These are phyloP conservation scores for Pinus albicaulis DNA, from an alignment of 75 land plant genomes.

Conservation along the genomic window DNA sequence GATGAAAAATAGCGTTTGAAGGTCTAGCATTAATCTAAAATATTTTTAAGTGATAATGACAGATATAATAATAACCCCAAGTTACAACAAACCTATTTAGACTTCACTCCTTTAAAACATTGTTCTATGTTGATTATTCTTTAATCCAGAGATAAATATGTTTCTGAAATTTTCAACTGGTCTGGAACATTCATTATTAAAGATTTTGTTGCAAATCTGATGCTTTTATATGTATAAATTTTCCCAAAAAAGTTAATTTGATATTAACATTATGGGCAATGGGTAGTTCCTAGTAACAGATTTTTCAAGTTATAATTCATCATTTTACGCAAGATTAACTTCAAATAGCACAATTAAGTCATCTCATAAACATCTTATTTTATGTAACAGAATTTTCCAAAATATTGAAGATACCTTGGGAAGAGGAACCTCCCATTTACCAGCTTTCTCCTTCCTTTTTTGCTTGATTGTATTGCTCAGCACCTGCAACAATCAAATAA, in stretches of 20 bases:
- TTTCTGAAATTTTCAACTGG: not conserved
- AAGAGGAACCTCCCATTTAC: conserved; percentile 98
- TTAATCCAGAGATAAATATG: not conserved
- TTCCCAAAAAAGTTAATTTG: not conserved
- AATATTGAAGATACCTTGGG: conserved; percentile 69
- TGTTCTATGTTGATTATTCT: too few relatives aligned
- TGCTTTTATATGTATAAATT: not conserved
- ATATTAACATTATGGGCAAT: not conserved
- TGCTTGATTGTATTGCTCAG: conserved; percentile 97
- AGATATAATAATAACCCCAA: too few relatives aligned
- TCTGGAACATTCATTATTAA: not conserved
- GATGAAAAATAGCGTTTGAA: too few relatives aligned
- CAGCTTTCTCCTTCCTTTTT: conserved; percentile 98
- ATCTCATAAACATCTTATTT: not conserved
- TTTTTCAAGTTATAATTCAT: not conserved
- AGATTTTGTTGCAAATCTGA: not conserved
- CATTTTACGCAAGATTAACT: not conserved
- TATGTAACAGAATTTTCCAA: not conserved
- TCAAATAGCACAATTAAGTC: not conserved
- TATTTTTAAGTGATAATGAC: too few relatives aligned
- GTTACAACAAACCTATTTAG: too few relatives aligned
- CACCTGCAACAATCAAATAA: conserved; percentile 39
- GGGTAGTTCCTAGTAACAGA: not conserved
- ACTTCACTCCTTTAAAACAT: too few relatives aligned
- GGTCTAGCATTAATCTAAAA: too few relatives aligned